Percentiles rank a stretch among this genome's conserved stretches.
phyloP scores from a whole-genome alignment of 495 filamentous ascomycete genomes.

The Penicillium roqueforti region DNA sequence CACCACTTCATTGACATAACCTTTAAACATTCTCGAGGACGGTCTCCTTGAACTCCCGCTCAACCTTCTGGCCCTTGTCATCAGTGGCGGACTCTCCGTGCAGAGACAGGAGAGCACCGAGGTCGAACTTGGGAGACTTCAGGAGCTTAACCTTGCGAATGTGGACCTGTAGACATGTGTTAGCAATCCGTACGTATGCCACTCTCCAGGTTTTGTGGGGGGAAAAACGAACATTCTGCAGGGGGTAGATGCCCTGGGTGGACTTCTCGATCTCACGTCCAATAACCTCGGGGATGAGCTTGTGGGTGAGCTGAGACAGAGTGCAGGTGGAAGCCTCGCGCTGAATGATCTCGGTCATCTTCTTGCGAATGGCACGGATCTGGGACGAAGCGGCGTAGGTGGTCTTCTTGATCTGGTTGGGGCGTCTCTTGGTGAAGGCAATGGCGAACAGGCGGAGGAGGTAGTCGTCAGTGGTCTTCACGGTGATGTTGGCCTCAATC shows the following conservation, averaged over 20 bases:
- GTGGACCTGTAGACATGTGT: constrained; percentile 67
- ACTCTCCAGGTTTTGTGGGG: background rate
- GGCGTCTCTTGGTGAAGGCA: constrained; percentile 96
- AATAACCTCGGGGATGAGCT: constrained; percentile 98
- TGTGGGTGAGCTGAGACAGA: constrained; percentile 88
- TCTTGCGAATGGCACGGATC: constrained; percentile 94
- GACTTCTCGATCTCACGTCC: constrained; percentile 99
- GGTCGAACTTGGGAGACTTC: constrained; percentile 97
- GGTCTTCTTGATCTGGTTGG: constrained; percentile 99
- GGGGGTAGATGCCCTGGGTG: constrained; percentile 97
- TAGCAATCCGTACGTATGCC: constrained; percentile 20
- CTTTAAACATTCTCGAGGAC: constrained; percentile 87
- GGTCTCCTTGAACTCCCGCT: constrained; percentile 97
- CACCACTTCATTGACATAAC: constrained; percentile 20
- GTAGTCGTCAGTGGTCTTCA: constrained; percentile 99
- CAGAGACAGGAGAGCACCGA: constrained; percentile 87
- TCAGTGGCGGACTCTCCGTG: constrained; percentile 97
- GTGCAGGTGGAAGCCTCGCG: constrained; percentile 92
- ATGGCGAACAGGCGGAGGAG: constrained; percentile 97
- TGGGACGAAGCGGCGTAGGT: constrained; percentile 95
- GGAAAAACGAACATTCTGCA: constrained; percentile 78
- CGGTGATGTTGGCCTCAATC: constrained; percentile 98
- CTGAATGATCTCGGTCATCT: constrained; percentile 99
- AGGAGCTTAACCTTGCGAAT: constrained; percentile 99
- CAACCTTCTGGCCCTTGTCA: constrained; percentile 96